These are phyloP conservation scores for Neofusicoccum parvum DNA, from an alignment of 2,329 filamentous ascomycete genomes.

Conservation along the genomic window DNA sequence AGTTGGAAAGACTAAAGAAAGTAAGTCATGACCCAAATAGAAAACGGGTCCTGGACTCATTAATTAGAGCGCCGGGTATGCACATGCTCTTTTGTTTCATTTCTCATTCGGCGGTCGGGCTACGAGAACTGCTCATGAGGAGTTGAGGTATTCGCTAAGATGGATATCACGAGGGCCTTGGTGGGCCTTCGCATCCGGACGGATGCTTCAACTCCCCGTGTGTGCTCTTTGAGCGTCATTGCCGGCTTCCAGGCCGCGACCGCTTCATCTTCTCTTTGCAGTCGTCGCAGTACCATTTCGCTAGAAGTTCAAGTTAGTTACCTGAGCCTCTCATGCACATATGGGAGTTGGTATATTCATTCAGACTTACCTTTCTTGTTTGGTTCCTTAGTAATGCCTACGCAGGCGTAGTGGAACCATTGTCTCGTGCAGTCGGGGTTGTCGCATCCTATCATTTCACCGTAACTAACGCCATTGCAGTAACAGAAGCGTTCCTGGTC, in stretches of 20 bases:
- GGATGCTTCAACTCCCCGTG: no score
- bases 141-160: no score
- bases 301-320: constrained; percentile 25
- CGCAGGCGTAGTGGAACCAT: constrained; percentile 69
- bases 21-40: background rate
- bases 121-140: no score
- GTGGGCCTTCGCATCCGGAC: no score
- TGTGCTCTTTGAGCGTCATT: constrained; percentile 3
- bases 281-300: constrained; percentile 45
- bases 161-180: no score
- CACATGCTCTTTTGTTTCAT: background rate
- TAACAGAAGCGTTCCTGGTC: constrained; percentile 66
- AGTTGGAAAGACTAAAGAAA: background rate
- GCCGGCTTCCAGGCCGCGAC: constrained; percentile 14
- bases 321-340: background rate
- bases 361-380: constrained; percentile 48
- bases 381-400: constrained; percentile 62
- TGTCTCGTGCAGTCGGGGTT: constrained; percentile 65
- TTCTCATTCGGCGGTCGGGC: background rate
- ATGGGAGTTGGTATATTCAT: no score
- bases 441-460: constrained; percentile 69
- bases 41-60: background rate
- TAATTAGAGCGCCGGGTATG: background rate
- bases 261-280: constrained; percentile 34
- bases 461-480: constrained; percentile 66